Evolutionary conservation across 257 asterid species (phyloP).

Genomic region (Rauvolfia tetraphylla): DNA sequence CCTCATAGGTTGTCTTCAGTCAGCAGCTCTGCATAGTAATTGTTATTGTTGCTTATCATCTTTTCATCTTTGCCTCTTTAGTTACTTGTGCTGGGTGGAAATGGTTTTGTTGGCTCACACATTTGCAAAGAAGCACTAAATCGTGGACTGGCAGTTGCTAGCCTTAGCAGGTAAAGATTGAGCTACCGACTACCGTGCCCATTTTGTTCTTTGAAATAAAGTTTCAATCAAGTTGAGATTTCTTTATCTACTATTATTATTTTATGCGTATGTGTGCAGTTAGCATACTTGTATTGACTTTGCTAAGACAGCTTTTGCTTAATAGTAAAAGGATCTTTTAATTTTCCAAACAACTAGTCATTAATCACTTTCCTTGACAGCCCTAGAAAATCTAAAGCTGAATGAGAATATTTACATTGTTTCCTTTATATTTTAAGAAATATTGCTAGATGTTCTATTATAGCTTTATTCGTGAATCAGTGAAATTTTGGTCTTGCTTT

Average conservation of each 20-base stretch:
- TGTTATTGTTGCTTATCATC: not conserved
- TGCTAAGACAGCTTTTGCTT: not conserved
- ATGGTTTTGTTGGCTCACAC: slow-evolving; percentile 97
- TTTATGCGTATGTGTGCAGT: not conserved
- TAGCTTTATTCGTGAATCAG: not conserved
- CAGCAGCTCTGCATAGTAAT: not conserved
- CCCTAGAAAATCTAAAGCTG: not conserved
- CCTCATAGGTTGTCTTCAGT: slow-evolving; percentile 1
- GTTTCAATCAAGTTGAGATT: too few relatives aligned
- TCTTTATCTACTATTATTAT: too few relatives aligned
- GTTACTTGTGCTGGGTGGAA: slow-evolving; percentile 98
- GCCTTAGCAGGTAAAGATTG: slow-evolving; percentile 76
- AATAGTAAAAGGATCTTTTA: not conserved
- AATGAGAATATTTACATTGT: not conserved
- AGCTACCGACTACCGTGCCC: not conserved
- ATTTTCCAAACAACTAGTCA: not conserved
- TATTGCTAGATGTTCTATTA: not conserved
- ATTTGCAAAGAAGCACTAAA: slow-evolving; percentile 82
- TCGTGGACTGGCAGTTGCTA: slow-evolving; percentile 72
- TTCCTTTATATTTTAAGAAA: not conserved
- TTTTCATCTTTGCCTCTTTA: slow-evolving; percentile 24
- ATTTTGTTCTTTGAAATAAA: too few relatives aligned
- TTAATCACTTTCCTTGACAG: too few relatives aligned
- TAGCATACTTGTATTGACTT: not conserved
- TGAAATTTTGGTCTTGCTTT: not conserved